Conservation (phyloP, 768 basidiomycete genomes). For the Chalciporus piperatus region DNA sequence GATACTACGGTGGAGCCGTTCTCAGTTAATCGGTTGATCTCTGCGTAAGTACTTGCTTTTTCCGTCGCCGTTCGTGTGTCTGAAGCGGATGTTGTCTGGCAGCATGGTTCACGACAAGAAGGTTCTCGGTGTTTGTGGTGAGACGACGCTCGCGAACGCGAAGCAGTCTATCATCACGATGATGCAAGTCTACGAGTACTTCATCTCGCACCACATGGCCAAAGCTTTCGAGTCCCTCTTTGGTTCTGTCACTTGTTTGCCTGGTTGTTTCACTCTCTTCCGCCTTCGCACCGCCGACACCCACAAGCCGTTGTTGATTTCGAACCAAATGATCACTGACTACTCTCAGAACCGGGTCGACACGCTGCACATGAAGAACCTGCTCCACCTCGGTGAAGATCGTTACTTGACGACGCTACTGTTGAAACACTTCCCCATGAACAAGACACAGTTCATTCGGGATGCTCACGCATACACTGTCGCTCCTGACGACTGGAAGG, state of each 20-base stretch:
- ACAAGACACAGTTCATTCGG: slow-evolving; percentile 94
- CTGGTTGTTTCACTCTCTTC: slow-evolving; percentile 98
- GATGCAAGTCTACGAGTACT: slow-evolving; percentile 99
- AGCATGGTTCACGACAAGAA: slow-evolving; percentile 98
- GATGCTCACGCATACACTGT: slow-evolving; percentile 94
- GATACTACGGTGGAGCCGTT: slow-evolving; percentile 91
- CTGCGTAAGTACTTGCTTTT: slow-evolving; percentile 62
- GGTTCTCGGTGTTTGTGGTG: slow-evolving; percentile 91
- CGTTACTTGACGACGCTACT: slow-evolving; percentile 95
- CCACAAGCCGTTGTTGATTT: slow-evolving; percentile 91
- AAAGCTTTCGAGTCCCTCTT: slow-evolving; percentile 98
- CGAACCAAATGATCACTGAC: slow-evolving; percentile 85
- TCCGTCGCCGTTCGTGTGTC: neutral
- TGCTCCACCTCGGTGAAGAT: slow-evolving; percentile 97
- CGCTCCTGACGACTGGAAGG: slow-evolving; percentile 93
- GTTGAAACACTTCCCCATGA: slow-evolving; percentile 90
- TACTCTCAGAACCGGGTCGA: slow-evolving; percentile 97
- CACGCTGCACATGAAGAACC: slow-evolving; percentile 98
- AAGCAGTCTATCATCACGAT: slow-evolving; percentile 95
- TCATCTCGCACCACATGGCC: slow-evolving; percentile 97
- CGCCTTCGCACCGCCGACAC: slow-evolving; percentile 92
- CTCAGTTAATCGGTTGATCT: slow-evolving; percentile 87
- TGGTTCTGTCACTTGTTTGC: slow-evolving; percentile 96
- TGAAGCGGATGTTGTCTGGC: neutral
- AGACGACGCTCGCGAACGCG: slow-evolving; percentile 88